Evolutionary conservation across 2,329 filamentous ascomycete species (phyloP), one percentile per base, ranked within the genome.

Genomic region (Hypoxylon sp.): DNA sequence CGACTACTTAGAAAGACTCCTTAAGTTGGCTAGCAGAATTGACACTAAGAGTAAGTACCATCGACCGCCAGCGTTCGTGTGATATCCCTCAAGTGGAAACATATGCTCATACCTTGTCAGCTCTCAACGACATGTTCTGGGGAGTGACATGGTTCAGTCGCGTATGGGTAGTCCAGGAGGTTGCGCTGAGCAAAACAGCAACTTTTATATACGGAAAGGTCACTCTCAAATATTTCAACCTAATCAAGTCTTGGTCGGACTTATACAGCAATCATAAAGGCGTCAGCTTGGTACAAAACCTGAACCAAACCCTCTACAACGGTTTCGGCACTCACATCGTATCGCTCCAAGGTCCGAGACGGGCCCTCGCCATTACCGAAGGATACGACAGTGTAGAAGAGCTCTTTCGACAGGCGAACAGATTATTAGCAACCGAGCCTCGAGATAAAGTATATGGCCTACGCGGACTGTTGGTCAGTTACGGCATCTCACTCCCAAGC

Each of bases 161-260:
- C 3, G 59, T 61, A 4, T 61, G 59, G 59, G 59, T 61, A 45
- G 59, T 55, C 21, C 38, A 61, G 28, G 50, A 61, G 10, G 59
- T 61, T 13, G 21, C 50, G 1, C 30, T 61, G 5, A 61, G 50
- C 13, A 43, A 30, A 14, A 58, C 13, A 21, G 50, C 21, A 38
- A 61, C 43, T 0, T 55, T 61, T 30, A 38, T 61, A 53, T 55
- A 61, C 13, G 58, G 58, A 3, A 41, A 36, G 21, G 59, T 52
- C 21, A 19, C 28, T 1, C 59, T 55, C 21, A 46, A 17, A 3
- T 61, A 55, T 11, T 55, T 61, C 50, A 55, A 61, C 21, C 21
- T 61, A 2, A 61, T 61, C 5, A 61, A 61, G 21, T 48, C 59
- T 0, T 61, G 59, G 59, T 55, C 59, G 3, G 59, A 61, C 10